phyloP scores from a whole-genome alignment of 179 eudicot genomes.

The Vitellaria paradoxa region DNA sequence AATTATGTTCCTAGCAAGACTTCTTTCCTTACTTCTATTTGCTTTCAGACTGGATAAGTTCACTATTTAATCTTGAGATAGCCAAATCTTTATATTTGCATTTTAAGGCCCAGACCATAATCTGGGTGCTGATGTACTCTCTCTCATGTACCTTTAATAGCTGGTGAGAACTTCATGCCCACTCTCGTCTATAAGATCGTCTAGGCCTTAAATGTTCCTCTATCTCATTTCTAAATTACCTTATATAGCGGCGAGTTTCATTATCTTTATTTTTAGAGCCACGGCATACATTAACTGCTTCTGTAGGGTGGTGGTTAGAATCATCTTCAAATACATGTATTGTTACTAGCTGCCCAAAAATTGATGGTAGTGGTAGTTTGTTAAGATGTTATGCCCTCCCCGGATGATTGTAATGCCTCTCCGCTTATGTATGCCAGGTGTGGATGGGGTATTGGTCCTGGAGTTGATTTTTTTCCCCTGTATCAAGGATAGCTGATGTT shows the following conservation, averaged over 20 bases:
- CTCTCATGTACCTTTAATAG: not conserved
- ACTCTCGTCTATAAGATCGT: not conserved
- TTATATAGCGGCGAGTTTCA: no score
- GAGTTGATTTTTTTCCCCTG: not conserved
- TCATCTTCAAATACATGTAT: not conserved
- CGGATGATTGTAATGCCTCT: not conserved
- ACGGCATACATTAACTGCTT: not conserved
- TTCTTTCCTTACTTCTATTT: not conserved
- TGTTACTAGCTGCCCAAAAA: not conserved
- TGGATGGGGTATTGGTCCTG: no score
- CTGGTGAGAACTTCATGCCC: not conserved
- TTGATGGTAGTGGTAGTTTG: not conserved
- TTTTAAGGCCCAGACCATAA: not conserved
- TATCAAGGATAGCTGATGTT: not conserved
- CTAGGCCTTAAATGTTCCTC: not conserved
- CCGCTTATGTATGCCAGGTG: not conserved
- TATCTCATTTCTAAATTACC: not conserved
- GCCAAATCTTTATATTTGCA: not conserved
- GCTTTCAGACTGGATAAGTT: not conserved
- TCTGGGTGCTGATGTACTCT: not conserved
- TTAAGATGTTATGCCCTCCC: not conserved
- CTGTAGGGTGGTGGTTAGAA: not conserved
- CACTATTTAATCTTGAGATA: not conserved
- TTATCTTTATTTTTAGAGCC: not conserved
- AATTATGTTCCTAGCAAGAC: not conserved